Conservation (phyloP, 2,329 filamentous ascomycete genomes). For the Aspergillus sergii region DNA sequence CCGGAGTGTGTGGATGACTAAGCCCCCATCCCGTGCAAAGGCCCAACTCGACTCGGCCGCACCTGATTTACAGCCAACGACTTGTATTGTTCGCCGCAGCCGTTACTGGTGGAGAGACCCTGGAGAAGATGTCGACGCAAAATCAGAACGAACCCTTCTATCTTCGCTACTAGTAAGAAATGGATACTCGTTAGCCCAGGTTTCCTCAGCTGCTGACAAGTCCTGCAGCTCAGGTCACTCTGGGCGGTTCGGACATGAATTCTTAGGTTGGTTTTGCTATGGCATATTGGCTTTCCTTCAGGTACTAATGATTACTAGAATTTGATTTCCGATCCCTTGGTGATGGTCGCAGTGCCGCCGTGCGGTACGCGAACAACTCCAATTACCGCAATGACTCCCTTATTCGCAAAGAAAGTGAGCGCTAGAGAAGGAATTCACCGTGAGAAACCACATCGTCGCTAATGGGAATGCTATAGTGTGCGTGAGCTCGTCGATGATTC, state of each 20-base stretch:
- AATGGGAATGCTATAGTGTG: conserved; percentile 68
- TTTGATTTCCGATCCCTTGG: conserved; percentile 94
- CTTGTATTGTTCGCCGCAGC: conserved; percentile 7
- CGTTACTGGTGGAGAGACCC: conserved; percentile 11
- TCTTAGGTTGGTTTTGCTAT: conserved; percentile 69
- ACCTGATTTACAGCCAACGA: conserved; percentile 14
- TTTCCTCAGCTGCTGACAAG: conserved; percentile 45
- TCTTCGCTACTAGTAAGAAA: conserved; percentile 88
- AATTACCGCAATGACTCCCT: conserved; percentile 99
- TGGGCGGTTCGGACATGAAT: conserved; percentile 96
- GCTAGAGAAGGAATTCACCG: conserved; percentile 9
- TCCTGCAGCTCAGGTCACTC: conserved; percentile 85
- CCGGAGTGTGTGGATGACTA: conserved; percentile 50
- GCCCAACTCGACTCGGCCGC: conserved; percentile 7
- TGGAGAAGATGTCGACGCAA: conserved; percentile 61
- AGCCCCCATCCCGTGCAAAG: conserved; percentile 31
- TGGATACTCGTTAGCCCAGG: conserved; percentile 31
- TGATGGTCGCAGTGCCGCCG: conserved; percentile 89
- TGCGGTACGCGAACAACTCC: conserved; percentile 98
- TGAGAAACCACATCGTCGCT: conserved; percentile 15
- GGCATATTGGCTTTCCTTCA: conserved; percentile 20
- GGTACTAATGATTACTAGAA: conserved; percentile 58
- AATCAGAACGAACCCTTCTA: conserved; percentile 85
- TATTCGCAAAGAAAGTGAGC: conserved; percentile 97
- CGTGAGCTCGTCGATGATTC: conserved; percentile 84